Conservation (phyloP, 1,139 yeast species). For the Zygosaccharomyces sapae region DNA sequence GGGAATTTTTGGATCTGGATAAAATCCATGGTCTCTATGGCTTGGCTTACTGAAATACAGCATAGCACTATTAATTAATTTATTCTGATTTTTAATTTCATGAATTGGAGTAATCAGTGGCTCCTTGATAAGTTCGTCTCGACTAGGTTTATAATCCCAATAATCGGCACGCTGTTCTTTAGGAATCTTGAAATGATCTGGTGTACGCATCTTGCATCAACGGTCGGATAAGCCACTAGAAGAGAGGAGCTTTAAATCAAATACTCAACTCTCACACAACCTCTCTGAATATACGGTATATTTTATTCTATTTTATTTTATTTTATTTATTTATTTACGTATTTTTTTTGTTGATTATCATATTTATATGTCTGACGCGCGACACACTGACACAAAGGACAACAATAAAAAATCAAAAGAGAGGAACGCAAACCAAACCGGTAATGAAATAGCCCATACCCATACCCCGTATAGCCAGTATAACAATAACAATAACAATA, state of each 20-base stretch:
- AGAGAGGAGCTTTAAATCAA: neutral
- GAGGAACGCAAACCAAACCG: neutral
- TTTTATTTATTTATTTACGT: neutral
- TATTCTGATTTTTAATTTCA: conserved; percentile 4
- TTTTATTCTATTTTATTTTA: neutral
- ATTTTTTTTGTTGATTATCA: neutral
- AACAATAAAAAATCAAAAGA: neutral
- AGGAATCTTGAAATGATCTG: neutral
- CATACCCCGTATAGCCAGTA: no score
- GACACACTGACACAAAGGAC: conserved; percentile 6
- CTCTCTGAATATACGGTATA: neutral
- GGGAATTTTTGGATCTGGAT: conserved; percentile 1
- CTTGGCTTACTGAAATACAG: conserved; percentile 2
- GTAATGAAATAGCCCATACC: neutral
- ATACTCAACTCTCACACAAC: neutral
- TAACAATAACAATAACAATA: neutral
- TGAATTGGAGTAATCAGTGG: conserved; percentile 1
- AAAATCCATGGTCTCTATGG: conserved; percentile 3
- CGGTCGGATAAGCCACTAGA: neutral
- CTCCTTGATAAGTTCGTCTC: neutral
- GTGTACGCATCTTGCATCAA: neutral
- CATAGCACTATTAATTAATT: conserved; percentile 3
- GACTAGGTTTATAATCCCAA: neutral
- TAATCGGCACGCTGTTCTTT: neutral
- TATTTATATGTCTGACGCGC: neutral